Evolutionary conservation across 768 basidiomycete genomes (phyloP), one percentile per base, ranked within the genome.

Genomic region (Panaeolus papilionaceus): DNA sequence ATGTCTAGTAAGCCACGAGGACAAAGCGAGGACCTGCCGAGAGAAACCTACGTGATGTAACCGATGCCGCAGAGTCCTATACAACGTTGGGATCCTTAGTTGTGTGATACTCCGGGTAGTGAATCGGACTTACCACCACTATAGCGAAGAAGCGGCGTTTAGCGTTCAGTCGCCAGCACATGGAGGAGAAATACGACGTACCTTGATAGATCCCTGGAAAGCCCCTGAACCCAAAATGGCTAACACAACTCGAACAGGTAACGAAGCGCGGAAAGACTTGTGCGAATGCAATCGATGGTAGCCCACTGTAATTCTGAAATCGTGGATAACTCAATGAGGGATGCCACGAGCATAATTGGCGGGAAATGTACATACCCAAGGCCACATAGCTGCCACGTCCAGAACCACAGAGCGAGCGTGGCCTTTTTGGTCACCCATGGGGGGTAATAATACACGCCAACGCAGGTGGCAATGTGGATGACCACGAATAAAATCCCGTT

Each of bases 211-310:
- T 2, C 92, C 93, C 73, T 94, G 92, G 70, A 93, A 91, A 0
- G 88, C 92, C 62, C 89, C 85, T 3, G 89, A 86, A 0, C 93
- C 92, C 74, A 93, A 78, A 33, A 85, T 77, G 20, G 92, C 89
- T 38, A 94, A 78, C 20, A 85, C 76, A 4, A 89, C 70, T 11
- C 92, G 83, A 45, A 92, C 85, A 10, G 80, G 81, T 14, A 85
- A 65, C 0, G 79, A 79, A 4, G 92, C 92, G 23, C 83, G 83
- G 75, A 92, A 93, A 2, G 91, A 83, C 4, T 86, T 84, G 73
- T 93, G 92, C 5, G 92, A 92, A 77, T 90, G 92, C 18, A 94
- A 77, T 42, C 92, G 84, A 74, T 93, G 92, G 74, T 93, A 93
- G 1, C 92, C 92, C 70, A 91, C 81, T 2, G 89, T 93, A 58